A percentile compares a stretch with the other conserved stretches of the same genome.
These are phyloP conservation scores for Nannizzia gypsea DNA, from an alignment of 2,329 filamentous ascomycete species.

Conservation along the genomic window DNA sequence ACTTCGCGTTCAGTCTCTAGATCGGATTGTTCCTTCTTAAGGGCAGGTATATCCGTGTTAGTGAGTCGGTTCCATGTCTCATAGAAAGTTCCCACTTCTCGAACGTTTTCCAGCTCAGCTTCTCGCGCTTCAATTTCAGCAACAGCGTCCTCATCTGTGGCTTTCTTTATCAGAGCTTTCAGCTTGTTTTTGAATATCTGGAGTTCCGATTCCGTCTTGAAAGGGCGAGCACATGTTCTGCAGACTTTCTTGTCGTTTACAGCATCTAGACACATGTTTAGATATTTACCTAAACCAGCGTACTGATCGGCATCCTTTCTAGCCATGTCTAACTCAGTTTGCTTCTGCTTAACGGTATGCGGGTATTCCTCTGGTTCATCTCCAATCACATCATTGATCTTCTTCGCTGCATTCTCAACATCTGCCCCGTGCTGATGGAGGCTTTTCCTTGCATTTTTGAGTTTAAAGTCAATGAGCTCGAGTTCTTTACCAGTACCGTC, in stretches of 20 bases:
- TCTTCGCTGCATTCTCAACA: constrained; percentile 48
- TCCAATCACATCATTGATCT: constrained; percentile 49
- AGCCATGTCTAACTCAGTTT: constrained; percentile 40
- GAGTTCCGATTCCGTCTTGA: constrained; percentile 50
- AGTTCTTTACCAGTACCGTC: constrained; percentile 61
- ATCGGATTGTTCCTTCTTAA: constrained; percentile 52
- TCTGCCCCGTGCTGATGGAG: constrained; percentile 54
- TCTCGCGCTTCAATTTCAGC: constrained; percentile 52
- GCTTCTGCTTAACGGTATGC: constrained; percentile 41
- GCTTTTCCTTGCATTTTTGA: constrained; percentile 54
- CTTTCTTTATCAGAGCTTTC: constrained; percentile 41
- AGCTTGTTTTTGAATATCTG: constrained; percentile 55
- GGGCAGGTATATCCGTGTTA: constrained; percentile 54
- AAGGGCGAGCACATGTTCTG: constrained; percentile 60
- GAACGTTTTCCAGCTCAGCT: constrained; percentile 50
- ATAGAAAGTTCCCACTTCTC: constrained; percentile 53
- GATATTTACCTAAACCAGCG: constrained; percentile 59
- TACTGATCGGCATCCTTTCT: constrained; percentile 56
- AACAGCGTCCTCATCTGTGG: constrained; percentile 42
- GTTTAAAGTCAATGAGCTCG: constrained; percentile 61
- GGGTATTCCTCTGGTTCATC: constrained; percentile 41
- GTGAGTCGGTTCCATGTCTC: constrained; percentile 63
- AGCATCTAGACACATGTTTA: constrained; percentile 52
- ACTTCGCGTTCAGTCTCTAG: constrained; percentile 51
- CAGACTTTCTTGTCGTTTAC: constrained; percentile 61